Percentiles rank a stretch among this genome's conserved stretches.
phyloP scores from a whole-genome alignment of 768 basidiomycete genomes.

The Russula sp. region DNA sequence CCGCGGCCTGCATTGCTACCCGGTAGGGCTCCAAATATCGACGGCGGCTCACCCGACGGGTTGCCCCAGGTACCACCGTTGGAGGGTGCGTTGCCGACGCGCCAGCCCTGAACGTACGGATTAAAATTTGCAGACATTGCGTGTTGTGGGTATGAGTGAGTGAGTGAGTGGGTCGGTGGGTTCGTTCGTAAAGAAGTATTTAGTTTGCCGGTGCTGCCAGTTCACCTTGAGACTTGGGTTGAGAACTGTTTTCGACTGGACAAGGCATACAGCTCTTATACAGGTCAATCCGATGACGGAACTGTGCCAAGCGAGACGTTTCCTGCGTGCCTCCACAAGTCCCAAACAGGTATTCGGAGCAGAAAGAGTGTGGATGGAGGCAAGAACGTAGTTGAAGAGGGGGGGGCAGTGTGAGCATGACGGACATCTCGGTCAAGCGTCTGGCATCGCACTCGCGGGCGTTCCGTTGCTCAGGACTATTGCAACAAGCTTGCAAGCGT shows the following conservation, averaged over 20 bases:
- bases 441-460: too few relatives aligned
- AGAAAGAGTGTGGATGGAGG: too few relatives aligned
- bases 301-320: too few relatives aligned
- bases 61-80: not conserved
- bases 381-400: too few relatives aligned
- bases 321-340: too few relatives aligned
- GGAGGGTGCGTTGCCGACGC: slow-evolving; percentile 4
- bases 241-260: not conserved
- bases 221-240: too few relatives aligned
- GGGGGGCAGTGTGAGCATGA: not conserved
- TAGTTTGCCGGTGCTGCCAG: not conserved
- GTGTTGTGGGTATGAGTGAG: not conserved
- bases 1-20: not conserved
- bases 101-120: slow-evolving; percentile 22
- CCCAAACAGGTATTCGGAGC: too few relatives aligned
- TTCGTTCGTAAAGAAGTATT: not conserved
- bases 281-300: not conserved
- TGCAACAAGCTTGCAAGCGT: too few relatives aligned
- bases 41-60: slow-evolving; percentile 4
- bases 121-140: slow-evolving; percentile 20
- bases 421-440: too few relatives aligned
- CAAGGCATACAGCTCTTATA: not conserved
- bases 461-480: too few relatives aligned
- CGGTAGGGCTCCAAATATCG: slow-evolving; percentile 22
- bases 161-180: not conserved